Evolutionary conservation across 306 rosid species (phyloP).

Genomic region (Purshia tridentata): DNA sequence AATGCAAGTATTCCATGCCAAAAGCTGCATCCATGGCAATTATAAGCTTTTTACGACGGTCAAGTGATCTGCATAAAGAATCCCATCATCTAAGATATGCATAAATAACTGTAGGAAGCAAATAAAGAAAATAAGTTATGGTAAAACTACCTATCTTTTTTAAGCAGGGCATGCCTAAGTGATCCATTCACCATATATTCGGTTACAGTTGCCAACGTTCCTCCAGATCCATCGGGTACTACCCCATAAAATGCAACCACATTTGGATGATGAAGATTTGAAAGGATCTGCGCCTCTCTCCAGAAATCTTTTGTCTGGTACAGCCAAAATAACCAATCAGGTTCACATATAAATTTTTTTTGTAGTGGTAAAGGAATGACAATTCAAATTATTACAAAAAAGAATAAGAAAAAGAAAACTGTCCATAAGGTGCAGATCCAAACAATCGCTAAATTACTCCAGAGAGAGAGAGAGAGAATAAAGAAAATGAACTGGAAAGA

Average conservation of each 20-base stretch:
- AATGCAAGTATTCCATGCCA: conserved; percentile 38
- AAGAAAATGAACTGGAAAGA: background rate
- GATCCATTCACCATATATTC: conserved; percentile 37
- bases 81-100: conserved; percentile 13
- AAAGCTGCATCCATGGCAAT: conserved; percentile 42
- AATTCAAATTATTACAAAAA: background rate
- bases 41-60: conserved; percentile 28
- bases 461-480: background rate
- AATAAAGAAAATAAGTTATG: conserved; percentile 2
- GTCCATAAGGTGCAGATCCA: background rate
- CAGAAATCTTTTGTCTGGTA: conserved; percentile 34
- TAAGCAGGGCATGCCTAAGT: conserved; percentile 31
- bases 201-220: conserved; percentile 32
- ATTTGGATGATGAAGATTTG: conserved; percentile 39
- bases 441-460: background rate
- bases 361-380: background rate
- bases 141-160: conserved; percentile 31
- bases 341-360: background rate
- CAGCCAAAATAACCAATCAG: conserved; percentile 5
- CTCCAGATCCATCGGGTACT: conserved; percentile 36
- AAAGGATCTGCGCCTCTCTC: conserved; percentile 40
- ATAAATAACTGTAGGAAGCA: conserved; percentile 17
- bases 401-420: too few species aligned
- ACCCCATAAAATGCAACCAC: conserved; percentile 39
- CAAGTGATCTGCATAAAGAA: conserved; percentile 28